These are phyloP conservation scores for Triticum aestivum DNA, from an alignment of 176 grass and related monocot species.

Conservation along the genomic window DNA sequence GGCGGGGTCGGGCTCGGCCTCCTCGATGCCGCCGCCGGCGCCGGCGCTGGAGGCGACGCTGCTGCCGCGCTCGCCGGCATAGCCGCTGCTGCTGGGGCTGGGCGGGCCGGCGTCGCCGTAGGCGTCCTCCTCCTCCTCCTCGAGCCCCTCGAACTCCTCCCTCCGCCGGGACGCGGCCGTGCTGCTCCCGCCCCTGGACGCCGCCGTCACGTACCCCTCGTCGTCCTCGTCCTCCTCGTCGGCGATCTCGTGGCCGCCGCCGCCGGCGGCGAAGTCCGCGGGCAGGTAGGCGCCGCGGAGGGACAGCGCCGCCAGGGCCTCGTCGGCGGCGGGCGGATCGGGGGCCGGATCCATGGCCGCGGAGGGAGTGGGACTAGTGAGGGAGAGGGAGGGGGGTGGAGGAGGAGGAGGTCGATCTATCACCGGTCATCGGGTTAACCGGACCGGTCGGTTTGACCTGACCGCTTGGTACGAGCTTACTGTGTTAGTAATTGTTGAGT, in stretches of 20 bases:
- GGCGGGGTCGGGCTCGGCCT: slow-evolving; percentile 35
- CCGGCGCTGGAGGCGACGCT: slow-evolving; percentile 71
- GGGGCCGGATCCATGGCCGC: slow-evolving; percentile 51
- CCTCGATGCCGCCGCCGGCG: slow-evolving; percentile 53
- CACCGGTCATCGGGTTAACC: background rate
- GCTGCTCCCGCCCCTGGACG: slow-evolving; percentile 48
- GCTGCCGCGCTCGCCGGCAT: slow-evolving; percentile 84
- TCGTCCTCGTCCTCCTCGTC: slow-evolving; percentile 44
- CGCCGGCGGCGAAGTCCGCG: slow-evolving; percentile 51
- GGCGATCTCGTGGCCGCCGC: background rate
- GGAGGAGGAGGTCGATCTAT: background rate
- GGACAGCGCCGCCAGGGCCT: slow-evolving; percentile 32
- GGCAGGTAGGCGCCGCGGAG: slow-evolving; percentile 48
- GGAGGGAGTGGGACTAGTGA: background rate
- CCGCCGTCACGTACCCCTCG: slow-evolving; percentile 41
- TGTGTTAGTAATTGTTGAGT: background rate
- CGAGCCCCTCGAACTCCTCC: slow-evolving; percentile 26
- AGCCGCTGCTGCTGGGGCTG: slow-evolving; percentile 90
- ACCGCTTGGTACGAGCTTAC: background rate
- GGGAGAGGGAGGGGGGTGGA: no score
- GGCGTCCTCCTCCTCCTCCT: slow-evolving; percentile 30
- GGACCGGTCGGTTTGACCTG: background rate
- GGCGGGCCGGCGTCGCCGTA: slow-evolving; percentile 49
- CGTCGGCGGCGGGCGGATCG: background rate
- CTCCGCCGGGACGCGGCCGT: slow-evolving; percentile 18